phyloP scores from a whole-genome alignment of 352 stramenopile genomes.

The Phytophthora fragariae region DNA sequence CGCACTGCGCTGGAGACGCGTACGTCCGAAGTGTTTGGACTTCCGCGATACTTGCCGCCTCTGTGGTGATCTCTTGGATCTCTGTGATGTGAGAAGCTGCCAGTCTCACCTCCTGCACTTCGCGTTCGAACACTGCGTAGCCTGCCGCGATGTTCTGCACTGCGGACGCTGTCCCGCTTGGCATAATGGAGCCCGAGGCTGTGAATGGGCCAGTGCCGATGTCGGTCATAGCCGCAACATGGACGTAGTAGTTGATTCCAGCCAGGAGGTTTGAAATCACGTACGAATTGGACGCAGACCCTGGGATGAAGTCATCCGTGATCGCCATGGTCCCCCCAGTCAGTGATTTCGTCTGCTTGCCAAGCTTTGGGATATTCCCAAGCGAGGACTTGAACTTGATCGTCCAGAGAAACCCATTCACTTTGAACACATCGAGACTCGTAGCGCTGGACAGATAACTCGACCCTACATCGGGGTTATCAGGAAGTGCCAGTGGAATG shows the following conservation, averaged over 20 bases:
- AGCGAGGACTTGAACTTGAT: conserved; percentile 84
- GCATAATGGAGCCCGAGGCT: conserved; percentile 43
- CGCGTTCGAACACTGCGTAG: conserved; percentile 63
- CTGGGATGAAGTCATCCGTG: conserved; percentile 51
- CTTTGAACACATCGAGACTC: conserved; percentile 49
- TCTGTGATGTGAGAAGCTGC: conserved; percentile 75
- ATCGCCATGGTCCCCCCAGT: conserved; percentile 38
- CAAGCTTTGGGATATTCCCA: conserved; percentile 64
- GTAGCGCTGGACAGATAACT: conserved; percentile 48
- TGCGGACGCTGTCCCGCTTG: conserved; percentile 53
- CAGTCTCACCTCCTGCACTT: conserved; percentile 77
- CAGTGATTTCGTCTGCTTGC: conserved; percentile 31
- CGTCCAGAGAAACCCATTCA: conserved; percentile 81
- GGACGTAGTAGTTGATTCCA: conserved; percentile 74
- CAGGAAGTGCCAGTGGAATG: conserved; percentile 59
- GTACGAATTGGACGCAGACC: conserved; percentile 60
- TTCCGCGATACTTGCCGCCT: conserved; percentile 64
- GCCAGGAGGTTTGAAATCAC: conserved; percentile 58
- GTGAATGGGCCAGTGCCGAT: conserved; percentile 66
- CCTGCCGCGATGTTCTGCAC: conserved; percentile 62
- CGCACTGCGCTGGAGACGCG: conserved; percentile 51
- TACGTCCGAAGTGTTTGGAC: conserved; percentile 77
- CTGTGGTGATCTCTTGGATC: conserved; percentile 75
- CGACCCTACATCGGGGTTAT: conserved; percentile 33
- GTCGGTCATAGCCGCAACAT: conserved; percentile 66